Base-by-base conservation (phyloP, 2,329 filamentous ascomycete species). In the Drechslera avenae region DNA sequence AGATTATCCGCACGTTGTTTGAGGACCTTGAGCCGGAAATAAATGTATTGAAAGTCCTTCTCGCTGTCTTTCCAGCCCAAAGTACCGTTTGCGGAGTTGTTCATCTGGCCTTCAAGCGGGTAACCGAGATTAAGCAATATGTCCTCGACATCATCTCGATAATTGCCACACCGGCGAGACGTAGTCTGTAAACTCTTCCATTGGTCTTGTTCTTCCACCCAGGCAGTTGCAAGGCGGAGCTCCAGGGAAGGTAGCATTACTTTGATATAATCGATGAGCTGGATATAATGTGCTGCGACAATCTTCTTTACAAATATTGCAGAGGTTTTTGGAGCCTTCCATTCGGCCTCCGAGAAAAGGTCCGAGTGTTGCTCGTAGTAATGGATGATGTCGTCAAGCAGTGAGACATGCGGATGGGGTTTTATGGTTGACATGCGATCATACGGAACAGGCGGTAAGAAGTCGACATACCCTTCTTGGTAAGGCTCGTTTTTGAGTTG, bases 221-320 rank as follows among this genome's bases (percentile, higher is more conserved):
- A 71, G 1, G 62, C 67, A 0, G 67, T 69, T 3, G 65, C 64
- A 2, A 72, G 49, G 2, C 60, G 63, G 2, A 71, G 61, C 46
- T 72, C 69, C 16, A 72, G 56, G 0, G 67, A 71, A 0, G 68
- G 68, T 1, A 72, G 56, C 66, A 71, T 69, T 10, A 54, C 63
- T 51, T 71, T 71, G 51, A 71, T 71, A 42, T 71, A 71, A 46
- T 71, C 68, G 8, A 68, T 59, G 2, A 72, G 51, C 41, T 72
- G 69, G 1, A 71, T 55, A 23, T 66, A 66, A 39, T 71, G 65
- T 6, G 67, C 68, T 13, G 68, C 67, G 4, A 72, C 65, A 9
- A 71, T 69, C 46, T 72, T 71, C 46, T 71, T 68, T 5, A 69
- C 34, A 19, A 69, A 72, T 6, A 71, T 14, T 1, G 67, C 60